Conservation (phyloP, 345 rosid genomes). For the Moricandia moricandioides region DNA sequence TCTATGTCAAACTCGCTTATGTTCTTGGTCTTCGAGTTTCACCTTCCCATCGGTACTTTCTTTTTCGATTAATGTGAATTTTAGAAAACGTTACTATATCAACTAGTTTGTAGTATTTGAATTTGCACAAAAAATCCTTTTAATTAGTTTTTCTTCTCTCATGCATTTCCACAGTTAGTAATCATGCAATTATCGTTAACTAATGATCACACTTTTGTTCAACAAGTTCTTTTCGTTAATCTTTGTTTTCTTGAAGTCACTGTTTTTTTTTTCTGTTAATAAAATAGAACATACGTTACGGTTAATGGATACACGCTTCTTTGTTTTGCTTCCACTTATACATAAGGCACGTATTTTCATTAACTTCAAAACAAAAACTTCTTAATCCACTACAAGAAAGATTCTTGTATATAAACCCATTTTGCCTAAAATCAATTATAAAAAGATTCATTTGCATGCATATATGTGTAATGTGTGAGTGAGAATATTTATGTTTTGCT, state of each 20-base stretch:
- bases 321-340: background rate
- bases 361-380: constrained; percentile 1
- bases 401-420: constrained; percentile 4
- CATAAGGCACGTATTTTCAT: background rate
- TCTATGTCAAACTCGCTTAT: constrained; percentile 50
- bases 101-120: background rate
- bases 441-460: background rate
- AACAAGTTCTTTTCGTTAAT: constrained; percentile 7
- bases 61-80: background rate
- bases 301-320: background rate
- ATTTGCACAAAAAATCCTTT: background rate
- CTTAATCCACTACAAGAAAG: background rate
- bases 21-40: constrained; percentile 74
- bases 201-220: constrained; percentile 13
- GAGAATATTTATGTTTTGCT: constrained; percentile 14
- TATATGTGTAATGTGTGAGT: background rate
- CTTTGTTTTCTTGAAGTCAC: background rate
- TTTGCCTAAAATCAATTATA: background rate
- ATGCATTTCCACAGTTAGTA: background rate
- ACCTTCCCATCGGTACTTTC: constrained; percentile 53
- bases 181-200: constrained; percentile 18
- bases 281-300: background rate
- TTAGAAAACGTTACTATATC: too few species aligned
- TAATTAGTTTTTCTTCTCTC: background rate
- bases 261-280: background rate